Base-by-base conservation (phyloP, 306 rosid genomes). In the Castanospermum australe region DNA sequence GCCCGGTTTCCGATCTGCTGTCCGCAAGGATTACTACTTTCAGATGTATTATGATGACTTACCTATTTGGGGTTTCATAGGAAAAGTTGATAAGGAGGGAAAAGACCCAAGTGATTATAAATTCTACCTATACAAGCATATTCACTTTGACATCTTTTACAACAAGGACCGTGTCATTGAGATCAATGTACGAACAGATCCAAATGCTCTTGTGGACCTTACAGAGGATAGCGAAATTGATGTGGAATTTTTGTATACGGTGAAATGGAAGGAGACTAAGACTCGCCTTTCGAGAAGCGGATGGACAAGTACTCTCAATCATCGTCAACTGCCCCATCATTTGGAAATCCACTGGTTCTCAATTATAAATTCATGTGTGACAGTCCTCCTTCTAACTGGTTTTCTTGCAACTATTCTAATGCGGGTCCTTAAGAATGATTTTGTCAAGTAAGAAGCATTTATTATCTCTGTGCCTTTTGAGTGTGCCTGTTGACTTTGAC, bases 261-360 rank as follows among this genome's bases (percentile, higher is more conserved):
- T 84, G 4, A 84, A 84, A 60, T 90, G 94, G 94, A 87, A 82
- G 79, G 91, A 90, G 67, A 84, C 88, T 20, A 61, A 36, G 52
- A 86, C 57, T 45, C n/a, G n/a, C 89, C 91, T 3, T 90, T 85
- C 30, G 91, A 86, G 47, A 90, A 90, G 85, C 81, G 94, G 83
- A 90, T 87, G 94, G 91, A 90, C 30, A 87, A 87, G 83, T 87
- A 90, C 65, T 90, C 94, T 8, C 90, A 82, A 14, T 90, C 94
- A 10, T 90, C 91, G 4, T 85, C 91, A n/a, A 0, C 75, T 89
- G 59, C 91, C 93, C 38, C 93, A 84, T 84, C 91, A 87, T 82
- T 78, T 90, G 86, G 93, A 90, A 79, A 87, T 87, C 83, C 91
- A 87, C 62, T 90, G 94, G 94, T 90, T 90, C 69, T 90, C 94